A percentile compares a stretch with the other conserved stretches of the same genome.
These are phyloP conservation scores for Clarireedia hainanense DNA, from an alignment of 2,329 filamentous ascomycete genomes.

Conservation along the genomic window DNA sequence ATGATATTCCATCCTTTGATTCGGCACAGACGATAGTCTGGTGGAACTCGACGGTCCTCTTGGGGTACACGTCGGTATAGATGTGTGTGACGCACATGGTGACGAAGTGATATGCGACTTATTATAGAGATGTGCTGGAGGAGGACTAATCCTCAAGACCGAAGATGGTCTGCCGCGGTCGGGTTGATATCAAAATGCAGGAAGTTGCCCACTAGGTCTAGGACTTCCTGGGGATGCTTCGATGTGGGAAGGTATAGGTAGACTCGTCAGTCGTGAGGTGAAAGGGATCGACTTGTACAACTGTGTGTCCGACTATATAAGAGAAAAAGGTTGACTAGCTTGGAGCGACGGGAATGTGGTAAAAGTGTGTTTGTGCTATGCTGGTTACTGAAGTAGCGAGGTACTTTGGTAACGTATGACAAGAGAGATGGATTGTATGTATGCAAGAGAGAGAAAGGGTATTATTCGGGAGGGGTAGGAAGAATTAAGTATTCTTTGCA, in stretches of 20 bases:
- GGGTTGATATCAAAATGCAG: neutral
- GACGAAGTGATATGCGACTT: constrained; percentile 15
- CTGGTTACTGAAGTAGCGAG: neutral
- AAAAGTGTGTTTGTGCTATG: neutral
- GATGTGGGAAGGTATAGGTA: neutral
- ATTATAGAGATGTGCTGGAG: neutral
- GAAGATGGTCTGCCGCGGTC: neutral
- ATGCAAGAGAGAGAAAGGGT: neutral
- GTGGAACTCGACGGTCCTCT: constrained; percentile 32
- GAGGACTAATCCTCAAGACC: neutral
- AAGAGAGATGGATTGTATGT: constrained; percentile 2
- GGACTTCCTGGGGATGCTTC: neutral
- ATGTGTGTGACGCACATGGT: constrained; percentile 45
- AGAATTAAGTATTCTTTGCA: constrained; percentile 9
- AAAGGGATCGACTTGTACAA: neutral
- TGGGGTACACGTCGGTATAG: constrained; percentile 40
- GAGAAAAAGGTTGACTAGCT: neutral
- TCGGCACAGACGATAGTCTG: constrained; percentile 34
- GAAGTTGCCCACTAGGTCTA: neutral
- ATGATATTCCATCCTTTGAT: constrained; percentile 33
- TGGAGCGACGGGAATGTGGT: constrained; percentile 4
- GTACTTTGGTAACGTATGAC: constrained; percentile 1
- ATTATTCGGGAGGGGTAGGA: neutral
- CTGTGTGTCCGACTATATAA: neutral
- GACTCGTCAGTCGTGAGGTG: neutral